phyloP scores from a whole-genome alignment of 2,329 filamentous ascomycete species.

The Aplosporella prunicola region DNA sequence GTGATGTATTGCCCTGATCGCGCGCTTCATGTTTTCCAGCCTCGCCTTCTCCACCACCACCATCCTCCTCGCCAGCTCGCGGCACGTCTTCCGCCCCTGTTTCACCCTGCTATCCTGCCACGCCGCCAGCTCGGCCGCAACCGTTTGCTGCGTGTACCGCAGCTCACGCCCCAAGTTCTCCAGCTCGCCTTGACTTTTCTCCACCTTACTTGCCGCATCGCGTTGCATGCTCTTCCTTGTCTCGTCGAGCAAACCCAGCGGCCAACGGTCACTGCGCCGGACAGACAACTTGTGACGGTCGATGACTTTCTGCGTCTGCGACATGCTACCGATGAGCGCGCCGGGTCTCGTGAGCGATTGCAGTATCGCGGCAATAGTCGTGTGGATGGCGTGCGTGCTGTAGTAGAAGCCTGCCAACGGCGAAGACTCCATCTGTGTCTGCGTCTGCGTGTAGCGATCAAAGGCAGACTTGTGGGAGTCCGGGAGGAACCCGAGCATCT shows the following conservation, averaged over 20 bases:
- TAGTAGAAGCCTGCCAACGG: conserved; percentile 67
- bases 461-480: conserved; percentile 59
- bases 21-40: conserved; percentile 70
- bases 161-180: conserved; percentile 71
- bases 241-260: conserved; percentile 74
- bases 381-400: conserved; percentile 68
- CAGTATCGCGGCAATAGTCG: conserved; percentile 73
- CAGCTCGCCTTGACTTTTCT: conserved; percentile 59
- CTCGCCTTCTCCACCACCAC: conserved; percentile 71
- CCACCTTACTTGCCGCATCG: conserved; percentile 73
- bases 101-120: conserved; percentile 87
- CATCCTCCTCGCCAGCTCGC: conserved; percentile 66
- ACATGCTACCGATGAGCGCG: conserved; percentile 66
- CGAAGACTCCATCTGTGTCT: conserved; percentile 59
- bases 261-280: conserved; percentile 67
- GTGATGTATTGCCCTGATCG: conserved; percentile 50
- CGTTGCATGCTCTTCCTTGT: conserved; percentile 72
- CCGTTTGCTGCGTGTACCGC: conserved; percentile 84
- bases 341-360: conserved; percentile 69
- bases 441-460: conserved; percentile 58
- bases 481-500: conserved; percentile 58
- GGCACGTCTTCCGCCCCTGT: conserved; percentile 64
- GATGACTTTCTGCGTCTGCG: conserved; percentile 62
- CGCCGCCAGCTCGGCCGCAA: conserved; percentile 80
- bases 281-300: conserved; percentile 70